These are phyloP conservation scores for Pyrrhoderma noxium DNA, from an alignment of 1,284 basidiomycete species.

Conservation along the genomic window DNA sequence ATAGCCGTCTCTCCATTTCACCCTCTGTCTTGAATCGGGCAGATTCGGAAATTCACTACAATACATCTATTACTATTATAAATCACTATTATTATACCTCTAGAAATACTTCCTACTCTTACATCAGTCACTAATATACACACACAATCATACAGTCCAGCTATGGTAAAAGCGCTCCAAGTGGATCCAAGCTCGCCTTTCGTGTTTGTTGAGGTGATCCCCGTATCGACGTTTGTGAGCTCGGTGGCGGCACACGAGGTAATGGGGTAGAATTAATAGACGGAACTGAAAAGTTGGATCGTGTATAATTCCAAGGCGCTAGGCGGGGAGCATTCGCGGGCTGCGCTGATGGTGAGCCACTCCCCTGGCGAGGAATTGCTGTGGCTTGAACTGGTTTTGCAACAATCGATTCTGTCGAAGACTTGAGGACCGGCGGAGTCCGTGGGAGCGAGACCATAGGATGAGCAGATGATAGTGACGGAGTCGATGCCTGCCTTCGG, in stretches of 20 bases:
- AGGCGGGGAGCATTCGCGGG: slow-evolving; percentile 18
- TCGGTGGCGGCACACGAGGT: slow-evolving; percentile 17
- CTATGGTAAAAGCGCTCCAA: slow-evolving; percentile 15
- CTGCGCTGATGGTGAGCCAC: background rate
- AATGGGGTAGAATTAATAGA: slow-evolving; percentile 9
- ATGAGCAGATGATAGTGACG: slow-evolving; percentile 18
- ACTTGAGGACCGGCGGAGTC: slow-evolving; percentile 6
- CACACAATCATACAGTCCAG: background rate
- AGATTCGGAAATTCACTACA: too few relatives aligned
- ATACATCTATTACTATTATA: background rate
- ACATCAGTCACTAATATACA: too few relatives aligned
- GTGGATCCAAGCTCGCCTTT: slow-evolving; percentile 17
- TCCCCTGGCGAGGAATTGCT: slow-evolving; percentile 6
- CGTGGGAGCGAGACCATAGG: slow-evolving; percentile 16
- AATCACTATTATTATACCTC: background rate
- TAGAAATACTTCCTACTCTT: too few relatives aligned
- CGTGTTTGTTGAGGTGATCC: background rate
- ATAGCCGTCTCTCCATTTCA: too few relatives aligned
- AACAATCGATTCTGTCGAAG: slow-evolving; percentile 3
- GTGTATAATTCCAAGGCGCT: slow-evolving; percentile 21
- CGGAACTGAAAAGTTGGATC: slow-evolving; percentile 18
- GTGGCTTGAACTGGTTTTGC: background rate
- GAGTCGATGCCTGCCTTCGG: slow-evolving; percentile 17
- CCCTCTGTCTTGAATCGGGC: too few relatives aligned
- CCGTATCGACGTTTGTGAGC: background rate